Evolutionary conservation across 108 stramenopile genomes (phyloP).

Genomic region (Nitzschia sp.): DNA sequence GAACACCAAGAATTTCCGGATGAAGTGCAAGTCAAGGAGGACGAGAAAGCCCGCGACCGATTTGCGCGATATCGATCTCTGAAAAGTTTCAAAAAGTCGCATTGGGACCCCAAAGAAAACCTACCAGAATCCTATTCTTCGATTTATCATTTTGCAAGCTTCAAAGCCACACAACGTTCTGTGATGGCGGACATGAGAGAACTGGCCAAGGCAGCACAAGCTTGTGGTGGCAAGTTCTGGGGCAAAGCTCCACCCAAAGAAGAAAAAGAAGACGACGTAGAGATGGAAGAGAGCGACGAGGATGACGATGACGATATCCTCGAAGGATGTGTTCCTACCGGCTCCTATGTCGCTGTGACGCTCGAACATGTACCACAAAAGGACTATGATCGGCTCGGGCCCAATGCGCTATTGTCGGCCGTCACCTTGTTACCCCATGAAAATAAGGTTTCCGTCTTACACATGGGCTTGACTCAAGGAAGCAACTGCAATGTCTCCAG

Average conservation of each 20-base stretch:
- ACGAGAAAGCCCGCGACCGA: slow-evolving; percentile 85
- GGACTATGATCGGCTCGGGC: slow-evolving; percentile 43
- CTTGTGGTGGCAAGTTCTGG: slow-evolving; percentile 36
- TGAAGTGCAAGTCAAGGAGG: slow-evolving; percentile 94
- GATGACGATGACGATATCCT: slow-evolving; percentile 69
- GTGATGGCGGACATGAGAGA: slow-evolving; percentile 80
- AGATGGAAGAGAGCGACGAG: slow-evolving; percentile 40
- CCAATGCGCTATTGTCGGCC: slow-evolving; percentile 67
- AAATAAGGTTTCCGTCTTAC: slow-evolving; percentile 92
- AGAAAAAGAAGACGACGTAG: slow-evolving; percentile 40
- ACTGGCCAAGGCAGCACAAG: slow-evolving; percentile 56
- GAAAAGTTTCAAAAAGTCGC: slow-evolving; percentile 90
- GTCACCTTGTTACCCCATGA: slow-evolving; percentile 93
- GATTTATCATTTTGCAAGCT: slow-evolving; percentile 90
- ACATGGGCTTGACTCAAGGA: slow-evolving; percentile 90
- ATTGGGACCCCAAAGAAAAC: slow-evolving; percentile 98
- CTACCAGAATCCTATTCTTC: slow-evolving; percentile 95
- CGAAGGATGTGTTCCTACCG: slow-evolving; percentile 83
- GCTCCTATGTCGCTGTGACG: slow-evolving; percentile 86
- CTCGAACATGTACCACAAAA: slow-evolving; percentile 67
- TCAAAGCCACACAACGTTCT: slow-evolving; percentile 81
- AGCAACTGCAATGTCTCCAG: slow-evolving; percentile 45
- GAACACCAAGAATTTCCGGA: slow-evolving; percentile 96
- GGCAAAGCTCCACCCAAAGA: slow-evolving; percentile 28
- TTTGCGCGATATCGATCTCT: slow-evolving; percentile 96